Evolutionary conservation across 1,284 basidiomycete species (phyloP), one percentile per base, ranked within the genome.

Genomic region (Mycena sp.): DNA sequence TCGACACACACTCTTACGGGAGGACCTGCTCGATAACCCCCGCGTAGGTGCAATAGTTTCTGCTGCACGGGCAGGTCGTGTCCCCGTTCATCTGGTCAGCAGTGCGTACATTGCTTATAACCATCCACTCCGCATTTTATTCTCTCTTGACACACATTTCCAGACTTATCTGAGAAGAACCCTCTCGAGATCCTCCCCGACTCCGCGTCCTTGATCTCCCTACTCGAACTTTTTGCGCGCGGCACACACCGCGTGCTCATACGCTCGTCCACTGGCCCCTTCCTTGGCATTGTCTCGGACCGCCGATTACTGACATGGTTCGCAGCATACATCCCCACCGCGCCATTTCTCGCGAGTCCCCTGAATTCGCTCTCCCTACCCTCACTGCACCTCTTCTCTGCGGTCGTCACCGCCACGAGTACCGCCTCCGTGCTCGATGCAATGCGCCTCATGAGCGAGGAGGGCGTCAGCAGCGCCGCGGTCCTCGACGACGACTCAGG

Each of bases 121-220:
- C n/a, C n/a, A n/a, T n/a, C n/a, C n/a, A n/a, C n/a, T n/a, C n/a
- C n/a, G n/a, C n/a, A n/a, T n/a, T n/a, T n/a, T n/a, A n/a, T n/a
- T n/a, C n/a, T n/a, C n/a, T n/a, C n/a, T n/a, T n/a, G n/a, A n/a
- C n/a, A n/a, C n/a, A n/a, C n/a, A n/a, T n/a, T 48, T 58, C 46
- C 46, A 93, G 91, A 93, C 73, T 79, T 93, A 43, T 93, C 91
- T 10, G 89, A 92, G 75, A 93, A 93, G 80, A 93, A 93, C 64
- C 88, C 89, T 10, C 80, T 93, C 19, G 83, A 90, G 58, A 80
- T 79, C 28, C 74, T 93, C 9, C 81, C 87, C 0, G 77, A 89
- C 62, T 83, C 88, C 49, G 87, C 90, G 3, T 87, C 83, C 2
- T 70, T 91, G 35, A 74, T 92, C 7, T 84, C 86, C 3, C 77